A percentile compares a stretch with the other conserved stretches of the same genome.
phyloP scores from a whole-genome alignment of 257 asterid genomes.

The Rubia yunnanensis region DNA sequence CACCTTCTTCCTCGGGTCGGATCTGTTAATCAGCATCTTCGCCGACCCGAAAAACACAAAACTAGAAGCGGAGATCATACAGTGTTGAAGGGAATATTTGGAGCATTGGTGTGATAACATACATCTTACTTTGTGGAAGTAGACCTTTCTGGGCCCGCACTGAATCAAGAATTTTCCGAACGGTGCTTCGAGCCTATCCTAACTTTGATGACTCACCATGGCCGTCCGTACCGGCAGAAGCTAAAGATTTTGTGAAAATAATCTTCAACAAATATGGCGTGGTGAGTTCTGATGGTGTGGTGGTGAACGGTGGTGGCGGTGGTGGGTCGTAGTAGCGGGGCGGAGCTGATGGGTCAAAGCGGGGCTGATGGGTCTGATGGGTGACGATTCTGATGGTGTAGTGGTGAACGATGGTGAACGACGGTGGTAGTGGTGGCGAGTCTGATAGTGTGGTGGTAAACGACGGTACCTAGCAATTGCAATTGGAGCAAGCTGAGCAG shows the following conservation, averaged over 20 bases:
- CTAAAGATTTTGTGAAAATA: conserved; percentile 84
- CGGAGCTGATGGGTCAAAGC: no score
- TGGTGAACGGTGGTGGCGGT: no score
- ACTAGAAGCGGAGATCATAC: neutral
- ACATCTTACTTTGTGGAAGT: conserved; percentile 89
- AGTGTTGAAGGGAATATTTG: no score
- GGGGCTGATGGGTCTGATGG: no score
- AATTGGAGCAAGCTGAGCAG: no score
- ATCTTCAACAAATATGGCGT: conserved; percentile 80
- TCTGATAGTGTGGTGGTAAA: no score
- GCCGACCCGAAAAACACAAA: neutral
- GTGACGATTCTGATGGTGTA: no score
- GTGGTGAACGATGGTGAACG: no score
- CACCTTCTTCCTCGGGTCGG: neutral
- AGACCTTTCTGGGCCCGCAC: conserved; percentile 99
- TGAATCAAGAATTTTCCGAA: conserved; percentile 91
- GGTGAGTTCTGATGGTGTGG: no score
- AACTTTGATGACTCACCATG: conserved; percentile 86
- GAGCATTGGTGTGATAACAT: conserved; percentile 8
- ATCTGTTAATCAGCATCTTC: neutral
- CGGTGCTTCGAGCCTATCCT: conserved; percentile 93
- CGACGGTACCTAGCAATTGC: no score
- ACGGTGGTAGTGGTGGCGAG: no score
- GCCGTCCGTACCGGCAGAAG: conserved; percentile 77
- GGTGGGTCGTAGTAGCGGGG: no score